Conservation (phyloP, 78 protist genomes). For the Trichosphaerium sp. region DNA sequence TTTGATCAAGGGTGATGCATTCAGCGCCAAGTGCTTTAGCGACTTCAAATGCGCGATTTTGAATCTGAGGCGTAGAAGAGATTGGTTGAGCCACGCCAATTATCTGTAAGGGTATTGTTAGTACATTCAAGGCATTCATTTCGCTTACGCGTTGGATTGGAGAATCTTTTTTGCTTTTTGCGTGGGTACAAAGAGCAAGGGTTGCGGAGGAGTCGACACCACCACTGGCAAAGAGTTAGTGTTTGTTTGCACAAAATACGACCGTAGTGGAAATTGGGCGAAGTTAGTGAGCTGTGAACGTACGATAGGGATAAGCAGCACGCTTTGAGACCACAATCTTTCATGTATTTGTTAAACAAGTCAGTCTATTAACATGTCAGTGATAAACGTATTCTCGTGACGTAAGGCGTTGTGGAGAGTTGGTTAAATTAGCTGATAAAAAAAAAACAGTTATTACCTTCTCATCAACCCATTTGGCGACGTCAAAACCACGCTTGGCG, state of each 20-base stretch:
- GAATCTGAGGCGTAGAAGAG: conserved; percentile 26
- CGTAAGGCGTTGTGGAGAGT: no score
- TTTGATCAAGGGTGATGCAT: conserved; percentile 51
- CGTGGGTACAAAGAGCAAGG: conserved; percentile 22
- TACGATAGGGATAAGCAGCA: conserved; percentile 3
- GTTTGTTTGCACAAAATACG: not conserved
- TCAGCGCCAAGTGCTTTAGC: conserved; percentile 6
- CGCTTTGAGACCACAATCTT: conserved; percentile 25
- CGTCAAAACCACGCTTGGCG: conserved; percentile 31
- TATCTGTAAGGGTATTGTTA: not conserved
- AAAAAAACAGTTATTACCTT: no score
- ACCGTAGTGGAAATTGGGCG: not conserved
- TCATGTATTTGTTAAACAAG: conserved; percentile 45
- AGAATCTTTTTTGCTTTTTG: not conserved
- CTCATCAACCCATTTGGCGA: conserved; percentile 25
- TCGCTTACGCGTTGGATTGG: conserved; percentile 49
- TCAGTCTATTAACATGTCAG: no score
- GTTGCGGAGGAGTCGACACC: conserved; percentile 65
- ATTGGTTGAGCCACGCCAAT: conserved; percentile 63
- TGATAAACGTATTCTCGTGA: no score
- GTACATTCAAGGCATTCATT: no score
- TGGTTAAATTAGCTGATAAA: no score
- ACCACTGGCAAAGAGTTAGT: conserved; percentile 25
- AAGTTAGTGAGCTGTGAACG: not conserved
- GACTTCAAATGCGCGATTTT: conserved; percentile 29